phyloP scores from a whole-genome alignment of 768 basidiomycete genomes.

The Mrakia gelida region DNA sequence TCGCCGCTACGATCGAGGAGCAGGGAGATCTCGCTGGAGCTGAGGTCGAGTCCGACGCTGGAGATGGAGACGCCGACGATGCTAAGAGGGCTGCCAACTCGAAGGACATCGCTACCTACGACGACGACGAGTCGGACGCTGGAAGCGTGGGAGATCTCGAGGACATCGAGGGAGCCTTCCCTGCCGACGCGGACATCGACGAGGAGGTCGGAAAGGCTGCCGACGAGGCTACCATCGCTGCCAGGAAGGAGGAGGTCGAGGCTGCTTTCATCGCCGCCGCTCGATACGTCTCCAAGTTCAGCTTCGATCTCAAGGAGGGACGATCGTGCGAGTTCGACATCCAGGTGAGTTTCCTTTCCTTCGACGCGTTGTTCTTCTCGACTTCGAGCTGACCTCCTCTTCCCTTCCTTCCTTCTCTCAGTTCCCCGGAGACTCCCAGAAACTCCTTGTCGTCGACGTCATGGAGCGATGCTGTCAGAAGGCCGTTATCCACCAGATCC shows the following conservation, averaged over 20 bases:
- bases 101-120: constrained; percentile 30
- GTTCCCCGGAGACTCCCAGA: constrained; percentile 85
- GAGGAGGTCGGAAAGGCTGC: constrained; percentile 34
- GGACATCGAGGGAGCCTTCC: constrained; percentile 34
- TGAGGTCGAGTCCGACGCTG: constrained; percentile 42
- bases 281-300: constrained; percentile 65
- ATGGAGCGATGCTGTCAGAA: constrained; percentile 79
- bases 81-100: constrained; percentile 30
- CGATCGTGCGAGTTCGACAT: constrained; percentile 70
- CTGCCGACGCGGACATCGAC: constrained; percentile 35
- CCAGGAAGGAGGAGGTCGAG: constrained; percentile 39
- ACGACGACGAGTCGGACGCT: constrained; percentile 44
- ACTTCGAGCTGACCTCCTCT: not conserved
- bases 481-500: constrained; percentile 83
- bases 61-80: constrained; percentile 40
- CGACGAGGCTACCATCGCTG: constrained; percentile 37
- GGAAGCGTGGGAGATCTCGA: constrained; percentile 47
- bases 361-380: constrained; percentile 16
- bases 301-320: constrained; percentile 53
- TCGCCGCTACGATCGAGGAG: constrained; percentile 48
- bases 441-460: constrained; percentile 87
- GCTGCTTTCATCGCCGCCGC: constrained; percentile 50
- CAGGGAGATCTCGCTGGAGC: constrained; percentile 73
- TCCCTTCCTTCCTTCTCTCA: constrained; percentile 42
- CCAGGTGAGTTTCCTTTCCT: constrained; percentile 56